Conservation (phyloP, 1,284 basidiomycete species). For the Mycena sp. region DNA sequence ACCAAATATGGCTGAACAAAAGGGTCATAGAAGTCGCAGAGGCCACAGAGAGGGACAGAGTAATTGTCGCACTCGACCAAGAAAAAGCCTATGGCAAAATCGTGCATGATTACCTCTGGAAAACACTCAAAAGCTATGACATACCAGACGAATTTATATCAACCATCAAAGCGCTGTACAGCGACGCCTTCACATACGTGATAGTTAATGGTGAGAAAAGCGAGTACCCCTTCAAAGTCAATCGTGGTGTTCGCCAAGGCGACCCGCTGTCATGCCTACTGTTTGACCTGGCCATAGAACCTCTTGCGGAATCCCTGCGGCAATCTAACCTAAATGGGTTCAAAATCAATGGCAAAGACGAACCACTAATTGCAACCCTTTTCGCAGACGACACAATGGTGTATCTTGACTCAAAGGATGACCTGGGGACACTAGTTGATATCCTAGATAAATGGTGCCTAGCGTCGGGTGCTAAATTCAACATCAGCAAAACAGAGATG, state of each 20-base stretch:
- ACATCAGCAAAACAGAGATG: slow-evolving; percentile 32
- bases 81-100: too few species aligned
- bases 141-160: slow-evolving; percentile 28
- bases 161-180: slow-evolving; percentile 32
- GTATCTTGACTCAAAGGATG: slow-evolving; percentile 24
- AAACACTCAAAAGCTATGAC: slow-evolving; percentile 15
- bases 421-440: slow-evolving; percentile 9
- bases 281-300: too few species aligned
- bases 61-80: too few species aligned
- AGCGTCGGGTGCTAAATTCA: slow-evolving; percentile 37
- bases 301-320: too few species aligned
- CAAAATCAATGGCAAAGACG: slow-evolving; percentile 18
- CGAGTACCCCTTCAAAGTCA: slow-evolving; percentile 14
- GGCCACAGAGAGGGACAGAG: slow-evolving; percentile 24
- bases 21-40: slow-evolving; percentile 33
- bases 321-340: not conserved
- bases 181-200: slow-evolving; percentile 22
- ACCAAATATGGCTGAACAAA: slow-evolving; percentile 31
- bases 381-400: slow-evolving; percentile 31
- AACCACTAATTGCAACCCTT: slow-evolving; percentile 21
- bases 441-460: slow-evolving; percentile 33
- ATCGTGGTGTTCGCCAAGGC: not conserved
- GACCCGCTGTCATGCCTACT: too few species aligned
- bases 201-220: slow-evolving; percentile 32
- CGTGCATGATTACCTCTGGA: slow-evolving; percentile 28